Percentiles rank a stretch among this genome's conserved stretches.
Conservation (phyloP, 2,329 filamentous ascomycete species). For the Pyricularia grisea region DNA sequence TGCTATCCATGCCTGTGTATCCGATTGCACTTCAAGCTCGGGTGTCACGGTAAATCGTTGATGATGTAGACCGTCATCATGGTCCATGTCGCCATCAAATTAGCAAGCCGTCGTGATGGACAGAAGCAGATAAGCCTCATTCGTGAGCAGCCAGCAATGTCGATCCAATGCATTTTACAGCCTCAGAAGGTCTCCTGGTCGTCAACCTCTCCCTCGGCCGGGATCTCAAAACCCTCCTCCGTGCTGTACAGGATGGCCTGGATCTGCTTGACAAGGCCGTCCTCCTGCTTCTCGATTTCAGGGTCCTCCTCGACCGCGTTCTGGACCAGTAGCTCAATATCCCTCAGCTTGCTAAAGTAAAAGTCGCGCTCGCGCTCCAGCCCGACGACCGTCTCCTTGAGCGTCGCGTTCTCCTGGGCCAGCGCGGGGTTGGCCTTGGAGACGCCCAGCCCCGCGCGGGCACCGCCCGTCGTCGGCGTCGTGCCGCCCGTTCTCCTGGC, state of each 20-base stretch:
- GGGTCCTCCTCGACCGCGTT: conserved; percentile 87
- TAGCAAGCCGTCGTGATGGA: neutral
- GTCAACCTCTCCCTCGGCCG: conserved; percentile 63
- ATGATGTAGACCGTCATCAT: neutral
- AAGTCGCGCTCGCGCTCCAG: conserved; percentile 96
- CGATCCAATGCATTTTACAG: neutral
- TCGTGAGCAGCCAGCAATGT: neutral
- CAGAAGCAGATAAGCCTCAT: neutral
- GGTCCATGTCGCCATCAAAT: neutral
- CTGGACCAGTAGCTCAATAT: conserved; percentile 93
- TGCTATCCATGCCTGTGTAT: neutral
- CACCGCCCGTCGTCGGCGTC: conserved; percentile 50
- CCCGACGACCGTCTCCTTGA: conserved; percentile 93
- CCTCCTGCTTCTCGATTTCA: conserved; percentile 88
- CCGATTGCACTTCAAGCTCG: neutral
- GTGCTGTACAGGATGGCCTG: conserved; percentile 96
- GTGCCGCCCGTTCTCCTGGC: conserved; percentile 45
- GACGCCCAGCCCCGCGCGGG: conserved; percentile 24
- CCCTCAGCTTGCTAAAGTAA: conserved; percentile 96
- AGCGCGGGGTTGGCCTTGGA: conserved; percentile 58
- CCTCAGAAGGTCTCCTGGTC: conserved; percentile 73
- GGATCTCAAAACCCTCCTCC: conserved; percentile 87
- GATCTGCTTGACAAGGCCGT: conserved; percentile 87
- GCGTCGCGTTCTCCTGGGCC: conserved; percentile 72
- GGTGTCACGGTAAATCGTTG: neutral